These are phyloP conservation scores for Oryza coarctata DNA, from an alignment of 176 grass and related monocot genomes.

Conservation along the genomic window DNA sequence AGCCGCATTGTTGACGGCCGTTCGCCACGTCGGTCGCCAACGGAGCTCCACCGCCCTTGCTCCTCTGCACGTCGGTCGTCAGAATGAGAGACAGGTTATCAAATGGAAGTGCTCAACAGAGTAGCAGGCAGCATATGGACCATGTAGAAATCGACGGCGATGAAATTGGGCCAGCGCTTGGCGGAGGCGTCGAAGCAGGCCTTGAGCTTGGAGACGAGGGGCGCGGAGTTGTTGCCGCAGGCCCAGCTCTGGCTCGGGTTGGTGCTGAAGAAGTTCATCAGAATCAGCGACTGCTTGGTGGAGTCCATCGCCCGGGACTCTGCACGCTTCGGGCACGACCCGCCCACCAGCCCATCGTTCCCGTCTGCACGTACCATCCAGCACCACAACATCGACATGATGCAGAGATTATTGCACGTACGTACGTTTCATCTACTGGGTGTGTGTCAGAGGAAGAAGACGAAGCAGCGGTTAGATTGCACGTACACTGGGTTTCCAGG, in stretches of 20 bases:
- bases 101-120: too few species aligned
- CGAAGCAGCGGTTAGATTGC: neutral
- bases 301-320: conserved; percentile 68
- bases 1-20: conserved; percentile 74
- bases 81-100: too few species aligned
- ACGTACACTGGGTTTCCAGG: conserved; percentile 66
- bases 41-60: conserved; percentile 75
- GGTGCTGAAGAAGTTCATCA: conserved; percentile 79
- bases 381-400: too few species aligned
- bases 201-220: conserved; percentile 46
- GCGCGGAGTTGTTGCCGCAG: conserved; percentile 61
- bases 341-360: conserved; percentile 42
- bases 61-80: conserved; percentile 35
- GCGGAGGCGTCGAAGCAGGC: conserved; percentile 43
- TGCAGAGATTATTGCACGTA: too few species aligned
- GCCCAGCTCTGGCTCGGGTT: conserved; percentile 50
- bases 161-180: conserved; percentile 59
- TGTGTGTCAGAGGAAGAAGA: neutral
- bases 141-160: conserved; percentile 75
- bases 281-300: conserved; percentile 54
- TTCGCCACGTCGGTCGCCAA: conserved; percentile 73
- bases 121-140: neutral
- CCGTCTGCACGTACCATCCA: conserved; percentile 64
- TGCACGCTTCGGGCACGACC: conserved; percentile 31
- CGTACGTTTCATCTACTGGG: too few species aligned